Conservation (phyloP, 208 protist species). For the Trypanosoma cruzi region DNA sequence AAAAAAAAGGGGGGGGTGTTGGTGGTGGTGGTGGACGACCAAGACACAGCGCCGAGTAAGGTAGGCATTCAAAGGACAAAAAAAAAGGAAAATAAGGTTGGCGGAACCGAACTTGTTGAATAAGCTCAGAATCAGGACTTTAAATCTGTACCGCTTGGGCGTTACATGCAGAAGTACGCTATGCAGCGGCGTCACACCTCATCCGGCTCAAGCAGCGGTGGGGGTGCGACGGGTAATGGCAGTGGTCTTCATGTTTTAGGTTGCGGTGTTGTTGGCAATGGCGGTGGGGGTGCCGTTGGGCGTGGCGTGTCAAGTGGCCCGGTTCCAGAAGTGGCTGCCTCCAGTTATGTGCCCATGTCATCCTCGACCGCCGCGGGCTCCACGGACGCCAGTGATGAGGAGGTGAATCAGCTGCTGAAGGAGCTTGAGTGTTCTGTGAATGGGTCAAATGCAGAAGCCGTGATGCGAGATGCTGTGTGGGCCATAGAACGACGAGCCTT, state of each 20-base stretch:
- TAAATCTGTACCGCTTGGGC: background rate
- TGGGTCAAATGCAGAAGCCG: conserved; percentile 54
- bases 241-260: too few species aligned
- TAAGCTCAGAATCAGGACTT: background rate
- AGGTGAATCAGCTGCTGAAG: conserved; percentile 75
- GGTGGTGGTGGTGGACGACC: background rate
- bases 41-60: background rate
- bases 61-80: background rate
- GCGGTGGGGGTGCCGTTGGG: conserved; percentile 1
- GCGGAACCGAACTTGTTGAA: background rate
- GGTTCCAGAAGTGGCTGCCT: conserved; percentile 10
- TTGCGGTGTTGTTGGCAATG: too few species aligned
- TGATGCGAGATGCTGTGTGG: conserved; percentile 76
- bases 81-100: background rate
- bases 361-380: conserved; percentile 4
- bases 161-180: conserved; percentile 13
- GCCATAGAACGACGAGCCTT: conserved; percentile 81
- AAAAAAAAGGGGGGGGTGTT: background rate
- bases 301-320: conserved; percentile 28
- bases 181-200: conserved; percentile 7
- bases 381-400: conserved; percentile 68
- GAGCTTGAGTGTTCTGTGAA: conserved; percentile 78
- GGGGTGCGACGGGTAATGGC: background rate
- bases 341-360: background rate
- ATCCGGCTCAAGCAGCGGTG: conserved; percentile 7